phyloP scores from a whole-genome alignment of 129 eudicot species.

The Smallanthus sonchifolius region DNA sequence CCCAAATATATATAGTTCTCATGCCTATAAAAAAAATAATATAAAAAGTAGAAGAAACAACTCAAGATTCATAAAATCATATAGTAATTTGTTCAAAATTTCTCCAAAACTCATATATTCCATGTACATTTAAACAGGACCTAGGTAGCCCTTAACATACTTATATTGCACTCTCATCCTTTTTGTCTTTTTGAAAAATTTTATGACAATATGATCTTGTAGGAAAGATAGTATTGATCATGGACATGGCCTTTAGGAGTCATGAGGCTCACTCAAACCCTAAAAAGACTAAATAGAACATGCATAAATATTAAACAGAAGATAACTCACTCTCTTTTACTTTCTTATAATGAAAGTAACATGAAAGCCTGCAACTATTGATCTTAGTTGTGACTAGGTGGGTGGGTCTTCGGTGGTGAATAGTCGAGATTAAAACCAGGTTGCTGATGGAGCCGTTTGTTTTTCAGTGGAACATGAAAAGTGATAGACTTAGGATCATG shows the following conservation, averaged over 20 bases:
- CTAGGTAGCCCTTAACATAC: constrained; percentile 4
- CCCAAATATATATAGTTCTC: too few species aligned
- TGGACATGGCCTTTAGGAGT: constrained; percentile 10
- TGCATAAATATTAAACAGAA: constrained; percentile 6
- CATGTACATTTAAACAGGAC: constrained; percentile 22
- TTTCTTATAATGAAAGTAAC: constrained; percentile 13
- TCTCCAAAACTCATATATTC: constrained; percentile 15
- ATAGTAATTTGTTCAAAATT: constrained; percentile 3
- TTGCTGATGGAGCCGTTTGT: constrained; percentile 33
- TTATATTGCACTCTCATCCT: not conserved
- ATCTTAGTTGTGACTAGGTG: constrained; percentile 71
- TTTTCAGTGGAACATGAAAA: constrained; percentile 43
- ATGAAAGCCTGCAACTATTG: constrained; percentile 9
- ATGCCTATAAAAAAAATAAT: not conserved
- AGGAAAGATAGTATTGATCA: constrained; percentile 17
- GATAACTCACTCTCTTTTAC: not conserved
- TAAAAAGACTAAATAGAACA: constrained; percentile 13
- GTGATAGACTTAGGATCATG: constrained; percentile 24
- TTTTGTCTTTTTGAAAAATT: not conserved
- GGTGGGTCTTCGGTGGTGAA: constrained; percentile 80
- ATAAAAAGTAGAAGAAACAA: not conserved
- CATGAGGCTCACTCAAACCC: constrained; percentile 2
- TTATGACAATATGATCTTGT: not conserved
- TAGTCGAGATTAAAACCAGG: constrained; percentile 74
- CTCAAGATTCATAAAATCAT: not conserved